phyloP scores from a whole-genome alignment of 306 rosid species.

The Carpinus viminea region DNA sequence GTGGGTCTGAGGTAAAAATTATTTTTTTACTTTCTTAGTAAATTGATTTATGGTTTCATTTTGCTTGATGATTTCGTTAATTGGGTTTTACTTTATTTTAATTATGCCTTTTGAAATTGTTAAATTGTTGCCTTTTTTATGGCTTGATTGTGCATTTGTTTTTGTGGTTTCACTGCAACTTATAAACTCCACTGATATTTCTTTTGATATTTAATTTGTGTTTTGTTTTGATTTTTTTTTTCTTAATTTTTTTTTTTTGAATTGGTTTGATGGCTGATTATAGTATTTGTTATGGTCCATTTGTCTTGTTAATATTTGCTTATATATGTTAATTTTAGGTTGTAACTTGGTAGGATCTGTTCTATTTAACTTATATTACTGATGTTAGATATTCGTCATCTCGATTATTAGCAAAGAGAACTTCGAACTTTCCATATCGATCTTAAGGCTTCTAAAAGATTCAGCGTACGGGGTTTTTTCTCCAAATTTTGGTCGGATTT shows the following conservation, averaged over 20 bases:
- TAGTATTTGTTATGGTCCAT: constrained; percentile 32
- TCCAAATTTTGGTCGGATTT: constrained; percentile 16
- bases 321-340: constrained; percentile 16
- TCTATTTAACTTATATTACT: constrained; percentile 25
- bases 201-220: neutral
- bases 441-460: constrained; percentile 12
- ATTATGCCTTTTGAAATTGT: constrained; percentile 19
- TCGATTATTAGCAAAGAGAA: neutral
- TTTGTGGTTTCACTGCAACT: constrained; percentile 37
- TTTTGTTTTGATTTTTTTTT: neutral
- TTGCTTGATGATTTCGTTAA: constrained; percentile 34
- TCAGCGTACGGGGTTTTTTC: neutral
- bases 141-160: constrained; percentile 32
- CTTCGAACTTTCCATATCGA: constrained; percentile 1
- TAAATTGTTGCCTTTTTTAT: constrained; percentile 26
- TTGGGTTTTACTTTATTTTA: constrained; percentile 35
- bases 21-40: constrained; percentile 25
- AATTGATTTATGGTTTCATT: constrained; percentile 31
- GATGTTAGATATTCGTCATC: constrained; percentile 14
- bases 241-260: neutral
- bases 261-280: constrained; percentile 33
- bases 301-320: constrained; percentile 17
- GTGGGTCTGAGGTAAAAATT: constrained; percentile 85
- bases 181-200: constrained; percentile 13
- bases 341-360: constrained; percentile 57